phyloP scores from a whole-genome alignment of 2,329 filamentous ascomycete species.

The Penicillium capsulatum region DNA sequence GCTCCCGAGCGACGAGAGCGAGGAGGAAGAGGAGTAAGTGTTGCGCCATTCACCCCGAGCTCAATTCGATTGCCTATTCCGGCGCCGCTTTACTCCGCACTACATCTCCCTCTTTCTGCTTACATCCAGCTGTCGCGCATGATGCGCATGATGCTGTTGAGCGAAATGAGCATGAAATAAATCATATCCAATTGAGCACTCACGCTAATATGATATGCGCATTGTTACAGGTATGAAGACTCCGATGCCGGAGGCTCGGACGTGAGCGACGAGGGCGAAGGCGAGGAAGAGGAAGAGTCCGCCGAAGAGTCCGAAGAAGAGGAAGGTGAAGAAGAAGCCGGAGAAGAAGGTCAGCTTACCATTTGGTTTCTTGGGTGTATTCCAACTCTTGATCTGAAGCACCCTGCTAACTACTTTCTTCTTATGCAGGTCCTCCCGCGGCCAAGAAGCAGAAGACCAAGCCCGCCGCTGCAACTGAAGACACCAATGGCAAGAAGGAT shows the following conservation, averaged over 20 bases:
- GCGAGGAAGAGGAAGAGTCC: constrained; percentile 28
- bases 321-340: constrained; percentile 20
- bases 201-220: constrained; percentile 2
- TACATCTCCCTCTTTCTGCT: neutral
- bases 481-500: constrained; percentile 22
- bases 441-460: constrained; percentile 34
- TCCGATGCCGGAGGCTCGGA: constrained; percentile 30
- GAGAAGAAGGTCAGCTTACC: constrained; percentile 20
- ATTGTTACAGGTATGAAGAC: constrained; percentile 33
- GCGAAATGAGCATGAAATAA: neutral
- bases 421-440: constrained; percentile 21
- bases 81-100: constrained; percentile 2
- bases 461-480: constrained; percentile 10
- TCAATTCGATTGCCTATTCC: constrained; percentile 2
- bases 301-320: constrained; percentile 30
- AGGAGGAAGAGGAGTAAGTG: constrained; percentile 50
- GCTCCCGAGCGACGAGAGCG: constrained; percentile 48
- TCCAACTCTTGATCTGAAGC: constrained; percentile 1
- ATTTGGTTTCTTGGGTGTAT: neutral
- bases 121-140: constrained; percentile 7
- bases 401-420: constrained; percentile 1
- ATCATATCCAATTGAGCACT: neutral
- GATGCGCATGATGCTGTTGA: constrained; percentile 1
- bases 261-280: constrained; percentile 29
- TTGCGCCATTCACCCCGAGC: neutral